These are phyloP conservation scores for Saccharomycopsis capsularis DNA, from an alignment of 805 yeast species.

Conservation along the genomic window DNA sequence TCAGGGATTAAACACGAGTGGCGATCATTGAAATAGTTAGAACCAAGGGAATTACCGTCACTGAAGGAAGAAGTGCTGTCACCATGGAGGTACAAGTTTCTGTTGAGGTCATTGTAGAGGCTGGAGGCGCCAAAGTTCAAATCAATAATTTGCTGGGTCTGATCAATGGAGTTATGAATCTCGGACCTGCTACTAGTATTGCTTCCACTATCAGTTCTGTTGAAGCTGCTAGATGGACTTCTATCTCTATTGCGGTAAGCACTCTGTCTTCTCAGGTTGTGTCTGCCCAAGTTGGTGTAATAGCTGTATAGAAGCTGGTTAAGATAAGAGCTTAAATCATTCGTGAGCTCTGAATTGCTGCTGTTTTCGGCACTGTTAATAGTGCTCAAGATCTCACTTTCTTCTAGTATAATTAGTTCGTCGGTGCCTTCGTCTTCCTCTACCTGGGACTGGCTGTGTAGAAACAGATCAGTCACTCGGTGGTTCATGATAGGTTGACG, in stretches of 20 bases:
- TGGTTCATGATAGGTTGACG: no score
- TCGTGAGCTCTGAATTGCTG: conserved; percentile 13
- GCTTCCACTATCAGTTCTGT: neutral
- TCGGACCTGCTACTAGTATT: neutral
- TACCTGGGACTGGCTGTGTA: no score
- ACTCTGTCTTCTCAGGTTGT: no score
- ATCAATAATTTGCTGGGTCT: conserved; percentile 11
- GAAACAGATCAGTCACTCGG: no score
- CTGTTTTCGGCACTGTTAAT: conserved; percentile 7
- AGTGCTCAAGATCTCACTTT: neutral
- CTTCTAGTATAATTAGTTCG: neutral
- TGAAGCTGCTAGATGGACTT: neutral
- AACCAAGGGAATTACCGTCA: no score
- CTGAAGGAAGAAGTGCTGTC: no score
- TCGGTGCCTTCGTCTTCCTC: no score
- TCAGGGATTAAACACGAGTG: neutral
- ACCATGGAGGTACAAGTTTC: no score
- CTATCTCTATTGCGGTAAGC: neutral
- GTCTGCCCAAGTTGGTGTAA: neutral
- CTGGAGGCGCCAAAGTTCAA: conserved; percentile 2
- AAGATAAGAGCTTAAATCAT: conserved; percentile 7
- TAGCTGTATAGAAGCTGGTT: conserved; percentile 5
- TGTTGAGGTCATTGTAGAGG: neutral
- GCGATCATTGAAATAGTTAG: neutral
- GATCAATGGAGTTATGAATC: conserved; percentile 1